Base-by-base conservation (phyloP, 495 filamentous ascomycete species). In the Xylaria flabelliformis region DNA sequence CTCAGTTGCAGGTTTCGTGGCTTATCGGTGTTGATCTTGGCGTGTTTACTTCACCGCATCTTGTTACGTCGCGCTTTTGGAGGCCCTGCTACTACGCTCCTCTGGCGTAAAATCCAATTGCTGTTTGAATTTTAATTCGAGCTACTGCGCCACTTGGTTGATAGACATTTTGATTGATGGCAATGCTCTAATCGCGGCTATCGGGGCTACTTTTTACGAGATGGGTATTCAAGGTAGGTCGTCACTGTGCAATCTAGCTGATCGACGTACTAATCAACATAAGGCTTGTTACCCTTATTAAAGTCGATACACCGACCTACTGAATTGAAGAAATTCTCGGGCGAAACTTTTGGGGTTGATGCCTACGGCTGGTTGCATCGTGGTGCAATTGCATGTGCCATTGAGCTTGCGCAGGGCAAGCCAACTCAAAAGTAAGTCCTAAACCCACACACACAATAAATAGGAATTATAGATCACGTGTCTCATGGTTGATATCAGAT, bases 341-440 rank as follows among this genome's bases (percentile, higher is more conserved):
- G 95, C 41, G 91, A 95, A 80, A 97, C 93, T 3, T 88, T 99
- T 53, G 97, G 92, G 3, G 89, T 99, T 19, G 97, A 99, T 81
- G 95, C 92, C 70, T 99, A 99, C 85, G 96, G 94, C 78, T 99
- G 97, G 97, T 90, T 99, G 44, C 97, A 99, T 79, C 92, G 97
- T 73, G 97, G 95, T 41, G 93, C 94, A 32, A 89, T 97, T 64
- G 86, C 94, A 32, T 99, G 96, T 80, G 92, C 95, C 68, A 90
- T 97, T 73, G 97, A 98, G 72, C 86, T 99, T 59, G 97, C 95
- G 39, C 85, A 94, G 74, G 93, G 91, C 74, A 94, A 92, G 80
- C 94, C 94, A 24, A 98, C 94, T 6, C 89, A 88, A 65, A 97
- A 94, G 93, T 97, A 84, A 74, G 88, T 83, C 34, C 74, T 17